A percentile compares a stretch with the other conserved stretches of the same genome.
phyloP scores from a whole-genome alignment of 2,329 filamentous ascomycete species.

The Fusarium succisae region DNA sequence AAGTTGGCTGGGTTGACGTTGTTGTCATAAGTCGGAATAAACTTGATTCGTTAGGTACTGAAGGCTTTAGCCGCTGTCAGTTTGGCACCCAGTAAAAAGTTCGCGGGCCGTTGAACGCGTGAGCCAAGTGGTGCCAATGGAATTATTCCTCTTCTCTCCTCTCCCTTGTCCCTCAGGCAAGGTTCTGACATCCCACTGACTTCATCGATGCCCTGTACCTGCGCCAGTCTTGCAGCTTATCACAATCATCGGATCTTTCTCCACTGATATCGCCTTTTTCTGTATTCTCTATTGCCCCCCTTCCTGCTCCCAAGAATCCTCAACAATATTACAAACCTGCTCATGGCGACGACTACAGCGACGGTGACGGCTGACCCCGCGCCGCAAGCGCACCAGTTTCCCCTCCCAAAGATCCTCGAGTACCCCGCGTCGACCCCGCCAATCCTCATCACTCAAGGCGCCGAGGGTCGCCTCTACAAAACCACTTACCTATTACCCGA shows the following conservation, averaged over 20 bases:
- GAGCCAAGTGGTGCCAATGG: slow-evolving; percentile 27
- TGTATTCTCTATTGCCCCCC: slow-evolving; percentile 4
- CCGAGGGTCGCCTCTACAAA: slow-evolving; percentile 93
- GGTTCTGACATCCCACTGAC: slow-evolving; percentile 21
- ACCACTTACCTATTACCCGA: slow-evolving; percentile 78
- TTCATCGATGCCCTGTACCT: slow-evolving; percentile 37
- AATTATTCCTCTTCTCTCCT: slow-evolving; percentile 16
- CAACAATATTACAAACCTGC: slow-evolving; percentile 1
- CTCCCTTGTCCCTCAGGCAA: slow-evolving; percentile 4
- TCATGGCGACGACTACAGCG: slow-evolving; percentile 24
- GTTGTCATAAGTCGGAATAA: slow-evolving; percentile 15
- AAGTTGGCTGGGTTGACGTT: slow-evolving; percentile 3
- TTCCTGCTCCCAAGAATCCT: background rate
- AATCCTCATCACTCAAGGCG: slow-evolving; percentile 86
- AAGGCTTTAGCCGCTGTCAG: slow-evolving; percentile 21
- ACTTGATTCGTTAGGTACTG: slow-evolving; percentile 21
- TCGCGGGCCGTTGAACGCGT: slow-evolving; percentile 31
- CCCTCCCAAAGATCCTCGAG: slow-evolving; percentile 72
- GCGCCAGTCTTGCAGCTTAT: slow-evolving; percentile 37
- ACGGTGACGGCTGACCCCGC: slow-evolving; percentile 30
- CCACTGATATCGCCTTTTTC: slow-evolving; percentile 10
- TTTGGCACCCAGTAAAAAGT: slow-evolving; percentile 28
- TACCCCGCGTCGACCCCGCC: slow-evolving; percentile 69
- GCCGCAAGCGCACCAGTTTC: slow-evolving; percentile 48
- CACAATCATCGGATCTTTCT: slow-evolving; percentile 22